Evolutionary conservation across 768 basidiomycete species (phyloP).

Genomic region (Leccinum pellstonianum): DNA sequence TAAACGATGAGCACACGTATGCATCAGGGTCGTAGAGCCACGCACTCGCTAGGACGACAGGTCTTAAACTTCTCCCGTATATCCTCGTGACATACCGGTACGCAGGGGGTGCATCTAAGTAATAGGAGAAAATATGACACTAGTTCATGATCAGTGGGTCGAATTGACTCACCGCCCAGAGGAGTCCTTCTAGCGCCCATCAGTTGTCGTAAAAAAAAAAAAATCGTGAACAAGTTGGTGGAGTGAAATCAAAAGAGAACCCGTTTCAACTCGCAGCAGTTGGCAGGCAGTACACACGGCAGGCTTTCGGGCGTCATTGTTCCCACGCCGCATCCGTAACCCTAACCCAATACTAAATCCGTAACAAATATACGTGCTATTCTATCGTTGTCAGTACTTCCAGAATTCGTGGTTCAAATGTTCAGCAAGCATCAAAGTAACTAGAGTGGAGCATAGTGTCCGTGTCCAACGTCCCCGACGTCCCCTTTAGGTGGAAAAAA

Average conservation of each 20-base stretch:
- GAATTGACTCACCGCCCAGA: conserved; percentile 13
- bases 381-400: conserved; percentile 5
- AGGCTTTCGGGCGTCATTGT: conserved; percentile 18
- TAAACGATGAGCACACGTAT: neutral
- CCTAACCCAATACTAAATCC: neutral
- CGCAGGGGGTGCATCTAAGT: conserved; percentile 46
- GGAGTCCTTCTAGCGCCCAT: conserved; percentile 20
- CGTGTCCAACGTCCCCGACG: neutral
- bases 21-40: conserved; percentile 17
- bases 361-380: neutral
- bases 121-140: neutral
- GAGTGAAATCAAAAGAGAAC: neutral
- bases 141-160: neutral
- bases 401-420: neutral
- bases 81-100: conserved; percentile 59
- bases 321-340: conserved; percentile 24
- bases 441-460: neutral
- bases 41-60: conserved; percentile 49
- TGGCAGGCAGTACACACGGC: neutral
- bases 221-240: conserved; percentile 1
- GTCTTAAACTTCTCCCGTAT: conserved; percentile 58
- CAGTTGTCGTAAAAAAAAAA: neutral
- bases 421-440: neutral
- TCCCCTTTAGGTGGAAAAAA: conserved; percentile 67
- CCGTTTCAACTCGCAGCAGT: neutral